phyloP scores from a whole-genome alignment of 2,329 filamentous ascomycete genomes.

The Colletotrichum lini region DNA sequence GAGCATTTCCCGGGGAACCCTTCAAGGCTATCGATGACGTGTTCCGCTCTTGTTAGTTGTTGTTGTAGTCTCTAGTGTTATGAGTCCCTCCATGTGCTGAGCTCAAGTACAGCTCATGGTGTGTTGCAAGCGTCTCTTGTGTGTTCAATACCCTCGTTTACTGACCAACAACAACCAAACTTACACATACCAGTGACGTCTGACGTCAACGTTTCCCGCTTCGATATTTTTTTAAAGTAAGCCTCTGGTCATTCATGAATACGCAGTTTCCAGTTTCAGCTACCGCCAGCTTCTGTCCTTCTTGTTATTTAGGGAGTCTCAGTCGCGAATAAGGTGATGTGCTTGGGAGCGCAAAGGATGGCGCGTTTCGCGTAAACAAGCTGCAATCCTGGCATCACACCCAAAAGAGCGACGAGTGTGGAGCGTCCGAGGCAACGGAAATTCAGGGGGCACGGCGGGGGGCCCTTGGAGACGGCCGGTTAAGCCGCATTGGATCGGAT shows the following conservation, averaged over 20 bases:
- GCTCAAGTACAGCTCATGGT: no score
- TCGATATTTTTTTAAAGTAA: no score
- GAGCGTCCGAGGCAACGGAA: constrained; percentile 3
- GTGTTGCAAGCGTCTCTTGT: no score
- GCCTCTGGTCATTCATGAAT: background rate
- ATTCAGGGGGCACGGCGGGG: constrained; percentile 29
- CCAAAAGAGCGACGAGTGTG: background rate
- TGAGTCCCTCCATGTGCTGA: no score
- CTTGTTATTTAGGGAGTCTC: background rate
- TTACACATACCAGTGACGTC: background rate
- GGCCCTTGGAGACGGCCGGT: background rate
- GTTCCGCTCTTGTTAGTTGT: no score
- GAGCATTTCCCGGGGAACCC: no score
- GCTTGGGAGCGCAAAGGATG: constrained; percentile 28
- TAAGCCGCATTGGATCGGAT: constrained; percentile 20
- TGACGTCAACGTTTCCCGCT: background rate
- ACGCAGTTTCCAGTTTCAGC: background rate
- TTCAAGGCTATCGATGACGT: no score
- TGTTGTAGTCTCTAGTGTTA: no score
- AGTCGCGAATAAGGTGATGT: constrained; percentile 21
- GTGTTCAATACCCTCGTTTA: no score
- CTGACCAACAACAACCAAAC: no score
- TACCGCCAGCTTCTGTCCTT: background rate
- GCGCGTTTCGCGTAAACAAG: constrained; percentile 32
- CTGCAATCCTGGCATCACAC: constrained; percentile 1